Conservation (phyloP, 1,139 yeast genomes). For the Sugiyamaella xylanicola region DNA sequence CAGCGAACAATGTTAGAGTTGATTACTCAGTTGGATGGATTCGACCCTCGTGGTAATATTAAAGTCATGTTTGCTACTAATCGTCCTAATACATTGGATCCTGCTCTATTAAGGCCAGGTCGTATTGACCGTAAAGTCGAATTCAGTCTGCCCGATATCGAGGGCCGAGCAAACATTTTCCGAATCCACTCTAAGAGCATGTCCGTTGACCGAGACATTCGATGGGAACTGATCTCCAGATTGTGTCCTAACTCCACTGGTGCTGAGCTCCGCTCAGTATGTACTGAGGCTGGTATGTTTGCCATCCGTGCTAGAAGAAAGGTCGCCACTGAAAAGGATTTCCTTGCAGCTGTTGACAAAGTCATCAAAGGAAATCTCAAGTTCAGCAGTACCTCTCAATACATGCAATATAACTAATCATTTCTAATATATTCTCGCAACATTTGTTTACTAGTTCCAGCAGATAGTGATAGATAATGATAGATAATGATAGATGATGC, state of each 20-base stretch:
- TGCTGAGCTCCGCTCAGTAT: conserved; percentile 93
- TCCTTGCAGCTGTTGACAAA: conserved; percentile 94
- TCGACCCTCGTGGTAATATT: conserved; percentile 97
- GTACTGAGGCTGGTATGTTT: conserved; percentile 99
- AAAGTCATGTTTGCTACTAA: conserved; percentile 99
- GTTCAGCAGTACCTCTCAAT: conserved; percentile 94
- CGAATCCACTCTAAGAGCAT: conserved; percentile 93
- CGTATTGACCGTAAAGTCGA: conserved; percentile 98
- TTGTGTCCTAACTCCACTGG: conserved; percentile 98
- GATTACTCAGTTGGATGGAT: conserved; percentile 95
- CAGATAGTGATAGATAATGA: too few species aligned
- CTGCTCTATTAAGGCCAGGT: conserved; percentile 96
- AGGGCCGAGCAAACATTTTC: conserved; percentile 96
- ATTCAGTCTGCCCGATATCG: conserved; percentile 92
- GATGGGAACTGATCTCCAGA: conserved; percentile 97
- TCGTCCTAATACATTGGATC: conserved; percentile 96
- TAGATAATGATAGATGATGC: too few species aligned
- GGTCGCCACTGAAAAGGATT: conserved; percentile 97
- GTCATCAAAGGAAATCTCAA: conserved; percentile 98
- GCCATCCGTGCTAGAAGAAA: conserved; percentile 97
- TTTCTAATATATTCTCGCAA: conserved; percentile 4
- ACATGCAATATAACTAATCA: conserved; percentile 87
- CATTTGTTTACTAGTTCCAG: too few species aligned
- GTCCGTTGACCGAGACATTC: conserved; percentile 95
- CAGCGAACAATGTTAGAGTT: conserved; percentile 98